phyloP scores from a whole-genome alignment of 2,329 filamentous ascomycete genomes.

The Paecilomyces dactylethromorphus region DNA sequence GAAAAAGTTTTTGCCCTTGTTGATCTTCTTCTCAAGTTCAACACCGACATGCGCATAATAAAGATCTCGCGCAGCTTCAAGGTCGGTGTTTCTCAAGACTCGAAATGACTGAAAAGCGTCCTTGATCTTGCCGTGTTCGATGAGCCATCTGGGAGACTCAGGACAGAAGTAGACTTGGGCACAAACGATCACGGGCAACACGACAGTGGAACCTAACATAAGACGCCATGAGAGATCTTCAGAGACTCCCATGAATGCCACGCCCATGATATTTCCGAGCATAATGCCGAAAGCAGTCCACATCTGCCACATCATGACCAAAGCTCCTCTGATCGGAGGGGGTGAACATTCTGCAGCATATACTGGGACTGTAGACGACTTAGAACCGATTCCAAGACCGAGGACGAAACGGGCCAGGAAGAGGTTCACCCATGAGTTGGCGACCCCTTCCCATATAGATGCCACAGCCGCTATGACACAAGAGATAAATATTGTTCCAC shows the following conservation, averaged over 20 bases:
- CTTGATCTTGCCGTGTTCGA: slow-evolving; percentile 39
- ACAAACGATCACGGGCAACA: slow-evolving; percentile 54
- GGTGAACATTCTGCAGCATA: slow-evolving; percentile 45
- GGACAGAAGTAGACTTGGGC: slow-evolving; percentile 60
- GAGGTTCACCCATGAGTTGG: slow-evolving; percentile 37
- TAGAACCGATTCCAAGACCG: slow-evolving; percentile 37
- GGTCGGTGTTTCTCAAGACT: slow-evolving; percentile 41
- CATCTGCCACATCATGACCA: slow-evolving; percentile 50
- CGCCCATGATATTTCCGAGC: slow-evolving; percentile 44
- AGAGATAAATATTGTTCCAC: slow-evolving; percentile 39
- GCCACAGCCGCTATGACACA: slow-evolving; percentile 36
- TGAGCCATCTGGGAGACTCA: slow-evolving; percentile 46
- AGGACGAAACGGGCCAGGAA: slow-evolving; percentile 38
- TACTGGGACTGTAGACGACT: slow-evolving; percentile 41
- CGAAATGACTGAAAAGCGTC: slow-evolving; percentile 46
- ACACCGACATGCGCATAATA: slow-evolving; percentile 56
- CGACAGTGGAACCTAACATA: slow-evolving; percentile 62
- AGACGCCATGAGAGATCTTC: slow-evolving; percentile 58
- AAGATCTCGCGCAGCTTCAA: slow-evolving; percentile 51
- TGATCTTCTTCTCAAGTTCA: slow-evolving; percentile 51
- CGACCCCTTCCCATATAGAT: slow-evolving; percentile 37
- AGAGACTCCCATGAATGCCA: slow-evolving; percentile 37
- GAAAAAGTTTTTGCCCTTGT: slow-evolving; percentile 45
- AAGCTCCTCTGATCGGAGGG: slow-evolving; percentile 42
- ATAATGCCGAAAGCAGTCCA: slow-evolving; percentile 42